Conservation (phyloP, 768 basidiomycete species). For the Lanmaoa pseudosensibilis region DNA sequence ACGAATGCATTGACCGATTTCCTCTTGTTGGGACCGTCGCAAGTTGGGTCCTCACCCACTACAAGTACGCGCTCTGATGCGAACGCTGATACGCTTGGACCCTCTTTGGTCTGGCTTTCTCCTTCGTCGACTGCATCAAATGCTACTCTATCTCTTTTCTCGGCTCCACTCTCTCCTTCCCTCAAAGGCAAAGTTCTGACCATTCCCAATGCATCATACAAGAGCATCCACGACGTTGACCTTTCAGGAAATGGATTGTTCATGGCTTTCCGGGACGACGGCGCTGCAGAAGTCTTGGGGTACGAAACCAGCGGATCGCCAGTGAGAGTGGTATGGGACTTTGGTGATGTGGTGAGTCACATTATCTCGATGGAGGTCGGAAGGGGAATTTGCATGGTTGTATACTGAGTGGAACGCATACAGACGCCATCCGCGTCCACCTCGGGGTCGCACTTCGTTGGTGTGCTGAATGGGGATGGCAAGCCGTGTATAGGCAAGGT, state of each 20-base stretch:
- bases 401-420: background rate
- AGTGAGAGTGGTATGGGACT: conserved; percentile 50
- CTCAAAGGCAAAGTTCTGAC: conserved; percentile 49
- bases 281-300: conserved; percentile 55
- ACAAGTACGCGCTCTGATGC: background rate
- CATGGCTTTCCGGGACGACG: conserved; percentile 57
- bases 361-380: background rate
- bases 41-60: background rate
- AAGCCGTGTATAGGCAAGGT: conserved; percentile 58
- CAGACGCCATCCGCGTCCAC: conserved; percentile 44
- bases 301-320: conserved; percentile 42
- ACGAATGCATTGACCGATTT: conserved; percentile 36
- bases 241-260: conserved; percentile 56
- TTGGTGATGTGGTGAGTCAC: conserved; percentile 49
- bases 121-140: conserved; percentile 13
- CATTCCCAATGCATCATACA: conserved; percentile 47
- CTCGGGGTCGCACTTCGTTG: conserved; percentile 55
- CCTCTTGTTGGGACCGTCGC: conserved; percentile 33
- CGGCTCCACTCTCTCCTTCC: conserved; percentile 48
- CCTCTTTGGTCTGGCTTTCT: conserved; percentile 38
- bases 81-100: conserved; percentile 7
- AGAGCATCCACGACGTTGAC: conserved; percentile 59
- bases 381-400: background rate
- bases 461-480: conserved; percentile 51
- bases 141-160: conserved; percentile 21